phyloP scores from a whole-genome alignment of 2,329 filamentous ascomycete species.

The Hymenotorrendiella dingleyae region DNA sequence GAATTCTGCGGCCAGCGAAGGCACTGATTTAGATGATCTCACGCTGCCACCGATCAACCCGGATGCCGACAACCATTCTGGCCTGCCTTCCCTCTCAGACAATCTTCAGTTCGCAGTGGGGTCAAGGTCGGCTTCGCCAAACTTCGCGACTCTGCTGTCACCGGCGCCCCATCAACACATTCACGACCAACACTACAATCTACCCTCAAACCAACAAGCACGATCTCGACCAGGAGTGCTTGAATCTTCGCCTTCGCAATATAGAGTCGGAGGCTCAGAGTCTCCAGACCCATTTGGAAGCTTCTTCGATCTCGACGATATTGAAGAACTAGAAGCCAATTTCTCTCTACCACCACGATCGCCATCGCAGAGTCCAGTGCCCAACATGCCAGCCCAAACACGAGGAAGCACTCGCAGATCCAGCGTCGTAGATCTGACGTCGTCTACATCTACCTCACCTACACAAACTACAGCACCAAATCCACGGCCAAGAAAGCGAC shows the following conservation, averaged over 20 bases:
- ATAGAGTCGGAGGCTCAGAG: slow-evolving; percentile 13
- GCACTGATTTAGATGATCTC: neutral
- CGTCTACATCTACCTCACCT: too few relatives aligned
- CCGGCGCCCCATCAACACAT: neutral
- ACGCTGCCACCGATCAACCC: neutral
- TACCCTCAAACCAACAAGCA: slow-evolving; percentile 19
- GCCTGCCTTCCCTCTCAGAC: slow-evolving; percentile 8
- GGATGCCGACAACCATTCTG: neutral
- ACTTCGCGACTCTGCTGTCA: neutral
- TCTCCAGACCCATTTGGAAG: slow-evolving; percentile 21
- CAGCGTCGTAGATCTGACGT: slow-evolving; percentile 26
- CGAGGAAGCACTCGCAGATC: slow-evolving; percentile 10
- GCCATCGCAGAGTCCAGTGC: neutral
- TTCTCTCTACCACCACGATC: neutral
- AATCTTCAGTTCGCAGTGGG: slow-evolving; percentile 5
- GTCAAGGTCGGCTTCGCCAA: slow-evolving; percentile 7
- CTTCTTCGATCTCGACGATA: slow-evolving; percentile 11
- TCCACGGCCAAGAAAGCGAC: slow-evolving; percentile 23
- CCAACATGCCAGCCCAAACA: slow-evolving; percentile 1
- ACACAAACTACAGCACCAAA: slow-evolving; percentile 11
- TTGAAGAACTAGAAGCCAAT: neutral
- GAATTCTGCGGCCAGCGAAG: too few relatives aligned
- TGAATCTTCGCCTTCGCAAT: slow-evolving; percentile 6
- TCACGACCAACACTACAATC: slow-evolving; percentile 1
- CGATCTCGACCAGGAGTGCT: slow-evolving; percentile 2